These are phyloP conservation scores for Malassezia equina DNA, from an alignment of 1,284 basidiomycete species.

Conservation along the genomic window DNA sequence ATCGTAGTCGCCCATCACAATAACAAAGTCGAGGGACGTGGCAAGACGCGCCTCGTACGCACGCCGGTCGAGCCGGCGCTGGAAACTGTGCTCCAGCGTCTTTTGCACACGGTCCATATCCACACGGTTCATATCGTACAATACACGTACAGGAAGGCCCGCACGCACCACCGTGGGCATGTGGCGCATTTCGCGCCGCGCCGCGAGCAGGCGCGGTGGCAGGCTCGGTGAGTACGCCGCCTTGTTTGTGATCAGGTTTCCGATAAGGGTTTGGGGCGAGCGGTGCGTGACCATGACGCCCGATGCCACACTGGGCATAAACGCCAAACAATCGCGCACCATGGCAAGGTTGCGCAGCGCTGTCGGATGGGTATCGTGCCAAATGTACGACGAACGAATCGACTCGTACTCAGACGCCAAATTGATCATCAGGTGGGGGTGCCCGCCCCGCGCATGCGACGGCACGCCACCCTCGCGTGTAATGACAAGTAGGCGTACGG, in stretches of 20 bases:
- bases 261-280: conserved; percentile 86
- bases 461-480: conserved; percentile 94
- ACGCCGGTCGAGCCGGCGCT: conserved; percentile 61
- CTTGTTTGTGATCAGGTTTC: conserved; percentile 95
- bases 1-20: conserved; percentile 89
- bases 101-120: conserved; percentile 66
- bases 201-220: conserved; percentile 79
- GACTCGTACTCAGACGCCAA: conserved; percentile 75
- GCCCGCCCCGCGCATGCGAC: conserved; percentile 85
- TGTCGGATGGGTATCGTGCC: conserved; percentile 71
- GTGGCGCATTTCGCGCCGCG: conserved; percentile 70
- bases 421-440: conserved; percentile 93
- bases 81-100: conserved; percentile 79
- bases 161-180: conserved; percentile 86
- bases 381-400: conserved; percentile 80
- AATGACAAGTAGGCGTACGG: conserved; percentile 91
- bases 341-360: conserved; percentile 78
- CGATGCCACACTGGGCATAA: conserved; percentile 86
- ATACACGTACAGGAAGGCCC: conserved; percentile 74
- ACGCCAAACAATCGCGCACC: conserved; percentile 72
- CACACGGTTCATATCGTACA: conserved; percentile 58
- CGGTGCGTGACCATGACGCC: conserved; percentile 95
- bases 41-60: conserved; percentile 72
- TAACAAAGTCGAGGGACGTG: conserved; percentile 73
- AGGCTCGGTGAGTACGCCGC: conserved; percentile 90